Percentiles rank a stretch among this genome's conserved stretches.
Conservation (phyloP, 768 basidiomycete species). For the Suillus plorans region DNA sequence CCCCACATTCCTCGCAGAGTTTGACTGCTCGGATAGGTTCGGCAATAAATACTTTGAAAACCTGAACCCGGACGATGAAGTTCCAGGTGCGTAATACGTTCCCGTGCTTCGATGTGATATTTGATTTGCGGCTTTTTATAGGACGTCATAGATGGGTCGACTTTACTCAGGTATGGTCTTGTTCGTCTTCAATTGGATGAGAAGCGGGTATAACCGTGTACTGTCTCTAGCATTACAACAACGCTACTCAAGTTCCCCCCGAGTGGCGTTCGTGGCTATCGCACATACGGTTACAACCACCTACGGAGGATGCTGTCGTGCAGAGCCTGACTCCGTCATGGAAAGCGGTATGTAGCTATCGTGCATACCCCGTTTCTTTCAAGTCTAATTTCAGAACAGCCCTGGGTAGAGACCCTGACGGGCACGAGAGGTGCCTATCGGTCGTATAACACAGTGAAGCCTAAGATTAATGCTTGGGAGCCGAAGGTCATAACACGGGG, state of each 20-base stretch:
- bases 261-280: slow-evolving; percentile 98
- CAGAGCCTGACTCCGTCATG: slow-evolving; percentile 71
- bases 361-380: background rate
- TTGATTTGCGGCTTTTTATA: slow-evolving; percentile 25
- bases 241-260: slow-evolving; percentile 91
- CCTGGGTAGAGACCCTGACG: slow-evolving; percentile 85
- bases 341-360: slow-evolving; percentile 65
- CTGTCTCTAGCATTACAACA: slow-evolving; percentile 65
- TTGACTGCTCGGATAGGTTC: slow-evolving; percentile 52
- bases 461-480: slow-evolving; percentile 84
- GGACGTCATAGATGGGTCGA: slow-evolving; percentile 98
- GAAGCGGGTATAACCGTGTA: slow-evolving; percentile 3
- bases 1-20: slow-evolving; percentile 2
- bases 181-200: background rate
- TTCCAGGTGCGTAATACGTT: slow-evolving; percentile 63
- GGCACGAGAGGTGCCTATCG: slow-evolving; percentile 91
- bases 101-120: background rate
- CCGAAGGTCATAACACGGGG: slow-evolving; percentile 63
- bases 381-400: slow-evolving; percentile 42
- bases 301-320: slow-evolving; percentile 71
- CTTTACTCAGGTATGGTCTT: slow-evolving; percentile 67
- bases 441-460: slow-evolving; percentile 81
- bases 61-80: slow-evolving; percentile 78
- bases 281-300: slow-evolving; percentile 85
- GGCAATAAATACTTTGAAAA: slow-evolving; percentile 97